Base-by-base conservation (phyloP, 441 rosid genomes). In the Geranium incanum region DNA sequence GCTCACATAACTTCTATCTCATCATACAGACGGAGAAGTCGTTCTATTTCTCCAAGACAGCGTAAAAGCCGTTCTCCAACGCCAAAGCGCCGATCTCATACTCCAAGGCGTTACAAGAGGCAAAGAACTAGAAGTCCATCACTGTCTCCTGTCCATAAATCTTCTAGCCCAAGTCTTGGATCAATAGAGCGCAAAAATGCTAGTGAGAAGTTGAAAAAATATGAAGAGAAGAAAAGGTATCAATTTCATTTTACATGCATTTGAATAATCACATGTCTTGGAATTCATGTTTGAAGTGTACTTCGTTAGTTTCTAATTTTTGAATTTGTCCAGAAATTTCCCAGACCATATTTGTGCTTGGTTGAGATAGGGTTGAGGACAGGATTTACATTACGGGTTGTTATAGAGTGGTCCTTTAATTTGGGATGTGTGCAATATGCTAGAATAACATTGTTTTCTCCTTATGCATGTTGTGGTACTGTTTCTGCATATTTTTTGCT, bases 151-250 rank as follows among this genome's bases (percentile, higher is more conserved):
- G 68, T 79, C 45, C 87, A 9, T 78, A 85, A 80, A 77, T 85
- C 88, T 78, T 77, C 91, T 70, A 81, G 87, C 75, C 81, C 91
- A 82, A 86, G 86, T 74, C 90, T 84, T 82, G 95, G 79, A 72
- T 80, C 84, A 68, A 71, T 81, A 76, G 96, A 91, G 83, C 86
- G 66, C 72, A 92, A 83, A 81, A 86, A 76, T 86, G 86, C 78
- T 68, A 84, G 66, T 81, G 90, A 89, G 82, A 87, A 85, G 77
- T 71, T 88, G 81, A 89, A 78, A 81, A 87, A 88, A 80, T 97
- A 88, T 73, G 97, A 88, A 80, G 93, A 89, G 79, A 90, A 83
- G 80, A 92, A 85, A 85, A 88, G 99, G 99, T 95, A 88, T 78
- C 50, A 52, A 2, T 28, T 28, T 39, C 71, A 38, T 57, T 15